Conservation (phyloP, 768 basidiomycete genomes). For the Scleroderma citrinum region DNA sequence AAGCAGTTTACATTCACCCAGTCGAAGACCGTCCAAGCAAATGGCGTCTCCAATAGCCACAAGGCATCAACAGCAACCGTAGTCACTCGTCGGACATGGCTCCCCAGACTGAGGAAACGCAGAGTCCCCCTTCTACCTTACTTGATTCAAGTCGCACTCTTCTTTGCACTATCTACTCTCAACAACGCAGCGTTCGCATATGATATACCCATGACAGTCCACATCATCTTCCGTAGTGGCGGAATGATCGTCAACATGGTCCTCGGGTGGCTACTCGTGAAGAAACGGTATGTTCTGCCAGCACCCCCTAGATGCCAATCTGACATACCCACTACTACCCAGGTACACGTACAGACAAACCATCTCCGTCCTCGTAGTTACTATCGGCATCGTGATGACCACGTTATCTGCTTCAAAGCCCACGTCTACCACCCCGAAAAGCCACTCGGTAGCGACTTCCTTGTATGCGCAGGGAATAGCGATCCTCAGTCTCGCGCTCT, state of each 20-base stretch:
- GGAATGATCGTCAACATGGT: slow-evolving; percentile 81
- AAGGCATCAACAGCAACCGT: background rate
- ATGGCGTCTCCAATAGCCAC: background rate
- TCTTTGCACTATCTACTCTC: slow-evolving; percentile 71
- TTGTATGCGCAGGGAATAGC: slow-evolving; percentile 65
- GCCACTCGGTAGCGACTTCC: slow-evolving; percentile 3
- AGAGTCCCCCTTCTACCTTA: slow-evolving; percentile 70
- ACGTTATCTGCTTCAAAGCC: slow-evolving; percentile 68
- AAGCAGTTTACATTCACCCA: slow-evolving; percentile 40
- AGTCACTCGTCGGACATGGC: slow-evolving; percentile 4
- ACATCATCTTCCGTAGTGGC: slow-evolving; percentile 91
- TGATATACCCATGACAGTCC: slow-evolving; percentile 83
- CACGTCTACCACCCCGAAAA: slow-evolving; percentile 7
- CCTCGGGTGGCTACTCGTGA: slow-evolving; percentile 62
- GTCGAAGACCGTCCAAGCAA: background rate
- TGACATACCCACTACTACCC: slow-evolving; percentile 3
- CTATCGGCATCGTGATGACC: slow-evolving; percentile 70
- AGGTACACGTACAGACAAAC: slow-evolving; percentile 66
- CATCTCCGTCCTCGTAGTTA: slow-evolving; percentile 73
- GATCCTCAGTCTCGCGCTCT: slow-evolving; percentile 69
- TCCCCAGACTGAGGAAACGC: slow-evolving; percentile 52
- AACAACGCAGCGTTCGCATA: slow-evolving; percentile 92
- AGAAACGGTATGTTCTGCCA: slow-evolving; percentile 47
- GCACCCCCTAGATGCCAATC: slow-evolving; percentile 1
- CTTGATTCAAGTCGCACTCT: slow-evolving; percentile 74